Conservation (phyloP, 176 grass and related monocot species). For the Cenchrus purpureus region DNA sequence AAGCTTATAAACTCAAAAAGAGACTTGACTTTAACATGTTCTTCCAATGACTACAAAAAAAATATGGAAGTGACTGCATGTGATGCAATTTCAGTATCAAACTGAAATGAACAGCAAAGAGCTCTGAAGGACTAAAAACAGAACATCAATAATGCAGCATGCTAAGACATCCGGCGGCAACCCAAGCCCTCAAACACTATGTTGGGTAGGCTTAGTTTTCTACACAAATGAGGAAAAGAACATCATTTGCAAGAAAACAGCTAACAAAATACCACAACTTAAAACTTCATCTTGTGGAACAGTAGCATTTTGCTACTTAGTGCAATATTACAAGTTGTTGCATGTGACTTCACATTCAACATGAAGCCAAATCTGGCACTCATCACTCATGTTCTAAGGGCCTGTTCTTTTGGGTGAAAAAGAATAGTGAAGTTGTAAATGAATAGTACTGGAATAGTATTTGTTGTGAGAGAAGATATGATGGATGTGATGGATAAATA, state of each 20-base stretch:
- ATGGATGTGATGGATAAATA: no score
- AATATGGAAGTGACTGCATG: conserved; percentile 19
- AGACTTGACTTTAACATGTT: conserved; percentile 73
- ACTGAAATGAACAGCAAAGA: background rate
- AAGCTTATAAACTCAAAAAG: conserved; percentile 30
- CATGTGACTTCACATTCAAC: no score
- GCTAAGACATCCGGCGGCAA: conserved; percentile 86
- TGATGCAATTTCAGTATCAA: conserved; percentile 20
- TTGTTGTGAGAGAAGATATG: no score
- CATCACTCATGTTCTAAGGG: no score
- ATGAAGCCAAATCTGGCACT: no score
- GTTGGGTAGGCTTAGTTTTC: conserved; percentile 99
- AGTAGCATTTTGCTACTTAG: no score
- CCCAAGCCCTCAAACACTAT: conserved; percentile 87
- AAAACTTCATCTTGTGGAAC: no score
- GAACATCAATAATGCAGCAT: conserved; percentile 79
- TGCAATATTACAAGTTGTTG: no score
- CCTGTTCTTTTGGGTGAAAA: no score
- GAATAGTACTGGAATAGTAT: no score
- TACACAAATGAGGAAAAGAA: conserved; percentile 38
- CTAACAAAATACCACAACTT: no score
- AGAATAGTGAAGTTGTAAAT: no score
- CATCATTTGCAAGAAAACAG: conserved; percentile 29
- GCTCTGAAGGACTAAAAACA: conserved; percentile 8
- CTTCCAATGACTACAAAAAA: conserved; percentile 62